Conservation (phyloP, 192 early-diverging fungal species). For the Phlyctochytrium bullatum region DNA sequence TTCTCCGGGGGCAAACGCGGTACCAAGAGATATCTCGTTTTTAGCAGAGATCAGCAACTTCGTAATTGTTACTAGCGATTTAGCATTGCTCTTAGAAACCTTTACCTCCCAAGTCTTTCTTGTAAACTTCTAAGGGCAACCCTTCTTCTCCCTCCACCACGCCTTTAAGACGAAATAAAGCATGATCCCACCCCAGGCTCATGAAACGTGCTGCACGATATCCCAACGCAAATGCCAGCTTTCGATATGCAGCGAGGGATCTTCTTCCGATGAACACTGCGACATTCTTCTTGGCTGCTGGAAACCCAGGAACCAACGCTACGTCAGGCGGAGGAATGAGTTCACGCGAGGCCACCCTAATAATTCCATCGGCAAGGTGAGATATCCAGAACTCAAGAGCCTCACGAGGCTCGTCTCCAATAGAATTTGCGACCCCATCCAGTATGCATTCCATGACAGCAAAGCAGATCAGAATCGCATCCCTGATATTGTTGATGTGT, state of each 20-base stretch:
- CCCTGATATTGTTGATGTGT: slow-evolving; percentile 53
- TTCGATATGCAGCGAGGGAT: slow-evolving; percentile 51
- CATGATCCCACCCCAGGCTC: slow-evolving; percentile 27
- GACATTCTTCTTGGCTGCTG: slow-evolving; percentile 5
- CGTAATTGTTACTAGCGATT: slow-evolving; percentile 16
- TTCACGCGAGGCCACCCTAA: slow-evolving; percentile 44
- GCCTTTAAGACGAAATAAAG: slow-evolving; percentile 29
- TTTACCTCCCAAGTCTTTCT: slow-evolving; percentile 19
- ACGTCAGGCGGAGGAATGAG: slow-evolving; percentile 24
- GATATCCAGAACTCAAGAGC: slow-evolving; percentile 46
- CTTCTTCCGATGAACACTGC: slow-evolving; percentile 58
- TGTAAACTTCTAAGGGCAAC: slow-evolving; percentile 23
- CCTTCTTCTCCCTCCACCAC: slow-evolving; percentile 29
- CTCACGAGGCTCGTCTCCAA: slow-evolving; percentile 58
- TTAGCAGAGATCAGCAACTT: slow-evolving; percentile 24
- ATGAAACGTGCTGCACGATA: slow-evolving; percentile 15
- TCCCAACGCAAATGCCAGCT: slow-evolving; percentile 31
- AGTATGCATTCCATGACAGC: slow-evolving; percentile 65
- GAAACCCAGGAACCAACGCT: neutral
- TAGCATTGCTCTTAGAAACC: slow-evolving; percentile 3
- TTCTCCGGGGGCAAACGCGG: slow-evolving; percentile 24
- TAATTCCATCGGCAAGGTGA: slow-evolving; percentile 24
- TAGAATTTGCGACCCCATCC: slow-evolving; percentile 49
- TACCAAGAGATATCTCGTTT: slow-evolving; percentile 15
- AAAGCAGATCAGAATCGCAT: slow-evolving; percentile 59